These are phyloP conservation scores for Mycena chlorophos DNA, from an alignment of 768 basidiomycete species.

Conservation along the genomic window DNA sequence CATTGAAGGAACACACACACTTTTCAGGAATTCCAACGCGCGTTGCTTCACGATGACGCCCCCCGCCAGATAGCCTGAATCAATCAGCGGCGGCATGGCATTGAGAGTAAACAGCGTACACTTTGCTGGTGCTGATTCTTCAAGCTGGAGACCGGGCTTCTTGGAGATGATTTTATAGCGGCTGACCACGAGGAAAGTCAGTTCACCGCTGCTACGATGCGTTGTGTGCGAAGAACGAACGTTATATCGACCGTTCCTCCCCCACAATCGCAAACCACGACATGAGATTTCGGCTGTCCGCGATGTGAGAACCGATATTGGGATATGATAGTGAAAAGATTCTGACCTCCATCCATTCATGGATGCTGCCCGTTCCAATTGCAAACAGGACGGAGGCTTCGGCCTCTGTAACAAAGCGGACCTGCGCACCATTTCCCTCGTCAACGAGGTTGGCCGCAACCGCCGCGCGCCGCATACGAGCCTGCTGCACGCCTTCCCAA, in stretches of 20 bases:
- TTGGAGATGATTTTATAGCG: background rate
- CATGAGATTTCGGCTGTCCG: background rate
- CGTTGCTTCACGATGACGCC: background rate
- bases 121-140: background rate
- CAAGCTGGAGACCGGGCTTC: background rate
- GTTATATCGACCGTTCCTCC: slow-evolving; percentile 1
- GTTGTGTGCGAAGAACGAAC: background rate
- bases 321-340: background rate
- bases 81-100: background rate
- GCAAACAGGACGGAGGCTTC: background rate
- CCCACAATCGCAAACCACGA: background rate
- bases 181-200: background rate
- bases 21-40: background rate
- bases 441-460: background rate
- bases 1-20: background rate
- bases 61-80: background rate
- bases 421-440: background rate
- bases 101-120: background rate
- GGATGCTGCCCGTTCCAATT: background rate
- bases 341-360: background rate
- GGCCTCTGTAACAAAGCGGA: background rate
- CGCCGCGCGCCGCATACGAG: background rate
- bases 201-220: too few species aligned
- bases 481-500: background rate
- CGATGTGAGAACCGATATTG: background rate